Conservation (phyloP, 2,329 filamentous ascomycete species). For the Calonectria ilicicola region DNA sequence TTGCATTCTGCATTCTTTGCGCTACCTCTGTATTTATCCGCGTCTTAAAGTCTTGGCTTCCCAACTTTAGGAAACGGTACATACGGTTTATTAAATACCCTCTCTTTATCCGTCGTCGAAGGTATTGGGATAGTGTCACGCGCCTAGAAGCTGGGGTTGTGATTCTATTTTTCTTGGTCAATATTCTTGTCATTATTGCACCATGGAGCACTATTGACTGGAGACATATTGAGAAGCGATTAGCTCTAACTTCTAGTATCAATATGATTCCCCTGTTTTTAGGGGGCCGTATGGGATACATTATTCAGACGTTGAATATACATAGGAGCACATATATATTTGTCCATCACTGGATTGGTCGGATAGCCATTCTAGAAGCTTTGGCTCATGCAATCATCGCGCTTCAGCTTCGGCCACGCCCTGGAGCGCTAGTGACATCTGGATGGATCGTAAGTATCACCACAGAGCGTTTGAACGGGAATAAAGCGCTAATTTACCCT, state of each 20-base stretch:
- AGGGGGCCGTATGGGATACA: neutral
- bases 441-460: neutral
- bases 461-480: neutral
- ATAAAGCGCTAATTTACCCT: too few relatives aligned
- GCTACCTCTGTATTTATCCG: neutral
- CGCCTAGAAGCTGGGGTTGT: neutral
- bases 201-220: neutral
- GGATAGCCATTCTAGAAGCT: neutral
- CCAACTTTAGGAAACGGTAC: too few relatives aligned
- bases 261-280: neutral
- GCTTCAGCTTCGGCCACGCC: neutral
- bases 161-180: neutral
- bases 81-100: too few relatives aligned
- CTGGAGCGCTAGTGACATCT: neutral
- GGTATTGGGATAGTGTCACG: neutral
- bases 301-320: neutral
- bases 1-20: neutral
- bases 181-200: neutral
- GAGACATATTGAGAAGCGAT: neutral
- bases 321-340: neutral
- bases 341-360: neutral
- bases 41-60: neutral
- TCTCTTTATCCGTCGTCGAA: neutral
- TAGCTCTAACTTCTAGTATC: neutral
- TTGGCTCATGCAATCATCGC: neutral